phyloP scores from a whole-genome alignment of 257 asterid species.

The Solanum tarapatanum region DNA sequence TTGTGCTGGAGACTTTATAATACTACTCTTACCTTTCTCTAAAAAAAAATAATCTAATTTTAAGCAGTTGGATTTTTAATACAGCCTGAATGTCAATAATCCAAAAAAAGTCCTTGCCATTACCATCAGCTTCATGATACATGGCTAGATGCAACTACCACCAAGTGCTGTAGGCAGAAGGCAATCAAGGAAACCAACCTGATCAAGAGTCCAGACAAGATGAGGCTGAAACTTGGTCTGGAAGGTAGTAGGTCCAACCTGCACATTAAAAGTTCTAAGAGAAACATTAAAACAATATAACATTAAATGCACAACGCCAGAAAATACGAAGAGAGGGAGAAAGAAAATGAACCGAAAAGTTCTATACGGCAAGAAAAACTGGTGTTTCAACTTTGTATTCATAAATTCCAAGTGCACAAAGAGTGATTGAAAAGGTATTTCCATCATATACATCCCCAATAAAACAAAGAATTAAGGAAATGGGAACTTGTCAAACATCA shows the following conservation, averaged over 20 bases:
- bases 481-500: not conserved
- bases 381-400: not conserved
- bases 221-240: constrained; percentile 65
- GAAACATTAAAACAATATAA: not conserved
- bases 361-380: not conserved
- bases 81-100: not conserved
- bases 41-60: not conserved
- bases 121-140: not conserved
- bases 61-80: not conserved
- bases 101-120: not conserved
- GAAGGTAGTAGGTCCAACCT: constrained; percentile 84
- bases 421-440: not conserved
- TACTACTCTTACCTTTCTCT: not conserved
- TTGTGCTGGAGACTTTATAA: not conserved
- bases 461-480: not conserved
- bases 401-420: not conserved
- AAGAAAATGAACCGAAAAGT: not conserved
- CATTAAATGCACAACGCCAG: not conserved
- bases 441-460: not conserved
- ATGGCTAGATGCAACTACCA: not conserved
- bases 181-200: constrained; percentile 32
- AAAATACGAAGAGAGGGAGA: not conserved
- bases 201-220: constrained; percentile 85
- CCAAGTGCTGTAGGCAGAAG: not conserved
- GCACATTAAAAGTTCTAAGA: constrained; percentile 3